phyloP scores from a whole-genome alignment of 352 stramenopile genomes.

The Blastocystis sp. region DNA sequence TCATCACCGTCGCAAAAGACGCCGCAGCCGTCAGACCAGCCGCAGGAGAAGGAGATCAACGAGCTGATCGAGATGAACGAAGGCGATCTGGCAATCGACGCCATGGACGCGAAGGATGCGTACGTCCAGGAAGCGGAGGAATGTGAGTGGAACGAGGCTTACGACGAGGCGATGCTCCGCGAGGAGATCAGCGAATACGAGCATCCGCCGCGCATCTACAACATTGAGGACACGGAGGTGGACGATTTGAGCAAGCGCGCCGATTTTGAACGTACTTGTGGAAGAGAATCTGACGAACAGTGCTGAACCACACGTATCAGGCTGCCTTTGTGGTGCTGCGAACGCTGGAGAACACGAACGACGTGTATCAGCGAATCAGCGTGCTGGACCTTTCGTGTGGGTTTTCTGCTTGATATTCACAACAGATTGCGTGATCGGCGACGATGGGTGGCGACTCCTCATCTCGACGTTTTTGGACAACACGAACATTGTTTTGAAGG shows the following conservation, averaged over 20 bases:
- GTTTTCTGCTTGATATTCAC: neutral
- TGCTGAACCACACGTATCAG: neutral
- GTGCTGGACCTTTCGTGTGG: neutral
- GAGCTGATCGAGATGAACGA: neutral
- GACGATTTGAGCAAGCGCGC: neutral
- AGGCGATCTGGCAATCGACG: neutral
- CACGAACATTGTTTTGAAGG: neutral
- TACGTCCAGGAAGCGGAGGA: neutral
- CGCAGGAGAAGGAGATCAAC: neutral
- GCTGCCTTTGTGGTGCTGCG: neutral
- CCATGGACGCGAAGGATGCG: neutral
- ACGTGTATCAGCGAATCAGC: neutral
- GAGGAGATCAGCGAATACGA: neutral
- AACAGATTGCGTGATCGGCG: neutral
- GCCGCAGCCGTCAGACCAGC: neutral
- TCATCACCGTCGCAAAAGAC: neutral
- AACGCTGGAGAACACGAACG: neutral
- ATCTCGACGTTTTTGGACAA: constrained; percentile 2
- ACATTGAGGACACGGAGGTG: neutral
- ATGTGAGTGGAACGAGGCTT: neutral
- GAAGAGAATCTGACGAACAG: neutral
- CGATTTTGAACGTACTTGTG: neutral
- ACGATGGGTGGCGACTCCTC: neutral
- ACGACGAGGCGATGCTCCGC: neutral
- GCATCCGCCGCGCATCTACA: neutral